Evolutionary conservation across 139 green algal species (phyloP), one percentile per base, ranked within the genome.

Genomic region (Chlorella sp.): DNA sequence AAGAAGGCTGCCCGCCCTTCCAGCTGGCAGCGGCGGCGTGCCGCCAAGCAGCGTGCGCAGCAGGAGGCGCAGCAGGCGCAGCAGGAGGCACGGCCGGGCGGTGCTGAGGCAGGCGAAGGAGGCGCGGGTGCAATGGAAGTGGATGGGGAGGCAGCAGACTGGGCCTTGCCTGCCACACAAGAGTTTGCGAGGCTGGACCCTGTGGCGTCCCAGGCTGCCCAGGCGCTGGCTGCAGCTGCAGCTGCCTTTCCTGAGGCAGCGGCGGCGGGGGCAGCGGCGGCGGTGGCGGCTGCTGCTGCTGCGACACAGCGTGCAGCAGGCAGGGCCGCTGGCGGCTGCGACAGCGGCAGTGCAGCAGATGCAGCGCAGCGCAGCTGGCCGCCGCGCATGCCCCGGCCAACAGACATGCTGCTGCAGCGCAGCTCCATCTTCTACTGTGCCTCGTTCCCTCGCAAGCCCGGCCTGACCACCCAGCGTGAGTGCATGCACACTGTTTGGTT

Each of bases 401-500:
- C 67, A 1, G 75, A 87, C 51, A 87, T 88, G 78, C 22, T 90
- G 0, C 46, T 94, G 19, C 85, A 88, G 0, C 86, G 92, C 2
- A 34, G 32, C 2, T 24, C 67, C 69, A 89, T 96, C 20, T 94
- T 96, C 76, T 94, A 96, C 78, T 92, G 88, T 44, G 54, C 88
- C 41, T 93, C 91, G 26, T 96, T 94, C 83, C 60, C 80, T 41
- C 43, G 34, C 1, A 69, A 80, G 43, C 82, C 89, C 3, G 93
- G 93, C 1, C 82, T 96, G 58, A 51, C 89, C 90, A 13, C 73
- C 80, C n/a, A 80, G 43, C 90, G 92, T 96, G 82, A 84, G 92
- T 80, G 46, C 56, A 30, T n/a, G n/a, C n/a, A n/a, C n/a, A n/a
- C n/a, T n/a, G n/a, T n/a, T 51, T 84, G 30, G 69, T 82, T 48